Evolutionary conservation across 768 basidiomycete genomes (phyloP).

Genomic region (Candolleomyces aberdarensis): DNA sequence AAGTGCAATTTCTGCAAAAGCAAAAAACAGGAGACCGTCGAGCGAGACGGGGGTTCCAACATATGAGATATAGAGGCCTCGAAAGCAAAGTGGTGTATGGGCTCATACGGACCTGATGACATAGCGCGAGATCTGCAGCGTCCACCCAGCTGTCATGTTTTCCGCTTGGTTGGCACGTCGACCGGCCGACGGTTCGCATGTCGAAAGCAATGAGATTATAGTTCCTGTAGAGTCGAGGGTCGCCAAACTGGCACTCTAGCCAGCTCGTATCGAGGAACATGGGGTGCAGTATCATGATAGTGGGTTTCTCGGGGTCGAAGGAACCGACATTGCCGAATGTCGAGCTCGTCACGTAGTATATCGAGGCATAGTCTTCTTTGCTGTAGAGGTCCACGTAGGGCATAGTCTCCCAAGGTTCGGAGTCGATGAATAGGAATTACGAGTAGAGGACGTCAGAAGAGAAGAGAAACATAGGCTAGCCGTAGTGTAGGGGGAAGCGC

Average conservation of each 20-base stretch:
- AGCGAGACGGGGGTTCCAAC: too few species aligned
- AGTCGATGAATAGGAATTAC: too few species aligned
- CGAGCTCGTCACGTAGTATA: constrained; percentile 72
- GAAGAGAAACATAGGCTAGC: constrained; percentile 7
- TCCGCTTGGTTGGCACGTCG: constrained; percentile 48
- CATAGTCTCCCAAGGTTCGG: constrained; percentile 34
- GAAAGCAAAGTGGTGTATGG: not conserved
- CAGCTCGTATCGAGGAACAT: constrained; percentile 67
- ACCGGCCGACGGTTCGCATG: constrained; percentile 60
- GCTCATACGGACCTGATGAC: constrained; percentile 43
- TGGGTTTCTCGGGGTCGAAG: constrained; percentile 64
- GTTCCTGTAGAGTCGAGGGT: constrained; percentile 51
- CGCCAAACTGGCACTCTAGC: constrained; percentile 64
- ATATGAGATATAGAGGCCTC: not conserved
- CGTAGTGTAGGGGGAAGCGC: constrained; percentile 8
- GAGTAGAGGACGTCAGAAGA: constrained; percentile 1
- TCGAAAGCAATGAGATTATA: constrained; percentile 80
- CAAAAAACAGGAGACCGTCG: not conserved
- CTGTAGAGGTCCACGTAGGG: constrained; percentile 67
- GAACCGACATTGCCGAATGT: constrained; percentile 55
- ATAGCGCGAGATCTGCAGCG: constrained; percentile 71
- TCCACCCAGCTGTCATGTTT: constrained; percentile 75
- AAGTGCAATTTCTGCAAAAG: constrained; percentile 51
- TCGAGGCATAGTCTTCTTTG: constrained; percentile 62
- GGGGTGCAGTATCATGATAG: constrained; percentile 67